Conservation (phyloP, 1,284 basidiomycete species). For the Singerocomus inundabilis region DNA sequence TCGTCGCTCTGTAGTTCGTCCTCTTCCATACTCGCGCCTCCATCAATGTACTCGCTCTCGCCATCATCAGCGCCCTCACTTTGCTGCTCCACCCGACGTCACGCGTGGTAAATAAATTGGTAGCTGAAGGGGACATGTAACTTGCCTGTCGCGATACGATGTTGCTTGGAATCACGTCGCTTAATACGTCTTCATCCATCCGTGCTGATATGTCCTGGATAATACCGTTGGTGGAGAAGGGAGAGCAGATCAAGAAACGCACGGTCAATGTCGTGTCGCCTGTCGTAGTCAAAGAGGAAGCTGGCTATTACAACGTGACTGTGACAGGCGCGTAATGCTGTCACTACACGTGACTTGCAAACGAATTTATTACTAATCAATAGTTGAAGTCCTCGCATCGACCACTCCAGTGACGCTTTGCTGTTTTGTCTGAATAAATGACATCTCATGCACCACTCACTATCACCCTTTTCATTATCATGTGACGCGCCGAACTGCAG, state of each 20-base stretch:
- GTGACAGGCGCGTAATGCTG: conserved; percentile 22
- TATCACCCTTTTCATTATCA: too few species aligned
- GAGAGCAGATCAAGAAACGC: conserved; percentile 5
- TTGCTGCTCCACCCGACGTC: conserved; percentile 41
- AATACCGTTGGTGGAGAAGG: not conserved
- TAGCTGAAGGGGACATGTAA: conserved; percentile 1
- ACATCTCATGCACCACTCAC: too few species aligned
- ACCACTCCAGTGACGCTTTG: too few species aligned
- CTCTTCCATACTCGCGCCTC: conserved; percentile 47
- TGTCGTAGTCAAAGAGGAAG: conserved; percentile 22
- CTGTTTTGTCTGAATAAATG: too few species aligned
- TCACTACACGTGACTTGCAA: conserved; percentile 5
- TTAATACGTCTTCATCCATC: conserved; percentile 75
- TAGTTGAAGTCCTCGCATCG: too few species aligned
- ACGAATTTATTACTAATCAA: too few species aligned
- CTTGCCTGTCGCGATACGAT: conserved; percentile 77
- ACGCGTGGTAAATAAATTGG: conserved; percentile 14
- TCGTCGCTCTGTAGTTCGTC: conserved; percentile 65
- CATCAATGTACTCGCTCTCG: conserved; percentile 64
- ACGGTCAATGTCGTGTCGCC: conserved; percentile 21
- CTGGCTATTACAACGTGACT: conserved; percentile 9
- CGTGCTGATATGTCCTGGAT: conserved; percentile 14
- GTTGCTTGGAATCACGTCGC: conserved; percentile 79
- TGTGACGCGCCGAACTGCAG: too few species aligned
- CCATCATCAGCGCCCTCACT: conserved; percentile 64